Evolutionary conservation across 805 yeast genomes (phyloP), one percentile per base, ranked within the genome.

Genomic region (Sungouiozyma intestinalis): DNA sequence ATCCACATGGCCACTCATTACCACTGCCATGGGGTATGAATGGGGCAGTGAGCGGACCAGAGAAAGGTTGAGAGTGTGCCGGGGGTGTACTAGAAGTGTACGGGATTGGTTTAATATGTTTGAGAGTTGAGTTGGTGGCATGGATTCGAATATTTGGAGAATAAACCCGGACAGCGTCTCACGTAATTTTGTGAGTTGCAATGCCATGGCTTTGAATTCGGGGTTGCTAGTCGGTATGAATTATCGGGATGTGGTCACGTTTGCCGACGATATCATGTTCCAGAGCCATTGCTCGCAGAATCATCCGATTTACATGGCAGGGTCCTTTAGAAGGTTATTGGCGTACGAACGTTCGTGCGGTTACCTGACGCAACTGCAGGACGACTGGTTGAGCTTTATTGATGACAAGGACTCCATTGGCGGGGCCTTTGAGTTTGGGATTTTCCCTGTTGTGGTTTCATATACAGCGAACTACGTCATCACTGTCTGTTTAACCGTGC

Each of bases 401-500:
- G 42, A 40, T 2, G 39, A 34, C 4, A 43, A 53, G 15, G 59
- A 58, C 18, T 50, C 55, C 3, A 53, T 60, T 45, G 58, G 62
- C 4, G 77, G 79, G 1, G 49, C 68, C 2, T 80, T 74, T 58
- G 59, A 69, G 16, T 74, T 73, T 54, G 71, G 81, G 38, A 67
- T 80, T 15, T 81, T 73, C 45, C 78, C 87, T 0, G 68, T 79
- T 33, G 63, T 81, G 1, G 77, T 78, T 53, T 72, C 84, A 0
- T 55, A 81, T 16, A 71, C 85, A 8, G 71, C 78, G 0, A 78
- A 81, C 55, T 74, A 81, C 5, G 81, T 81, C 16, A 72, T 81
- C 4, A 73, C 82, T 3, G 65, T 79, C 59, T 77, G 76, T 48
- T 62, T 79, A 18, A 77, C 87, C 0, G 60, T 83, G 8, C 70